Conservation (phyloP, 495 filamentous ascomycete genomes). For the Darksidea phi region DNA sequence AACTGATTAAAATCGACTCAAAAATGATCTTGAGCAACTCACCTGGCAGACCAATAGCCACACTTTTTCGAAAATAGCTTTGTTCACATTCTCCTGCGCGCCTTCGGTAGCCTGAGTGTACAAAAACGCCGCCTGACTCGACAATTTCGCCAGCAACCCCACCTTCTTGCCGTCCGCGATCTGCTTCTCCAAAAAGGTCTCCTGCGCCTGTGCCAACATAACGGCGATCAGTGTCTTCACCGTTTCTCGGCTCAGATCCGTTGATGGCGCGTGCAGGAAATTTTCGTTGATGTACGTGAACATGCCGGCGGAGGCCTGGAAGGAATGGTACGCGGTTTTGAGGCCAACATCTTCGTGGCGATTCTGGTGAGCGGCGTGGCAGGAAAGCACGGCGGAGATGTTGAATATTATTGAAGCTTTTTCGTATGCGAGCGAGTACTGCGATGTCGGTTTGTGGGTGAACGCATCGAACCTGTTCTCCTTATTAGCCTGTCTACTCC, state of each 20-base stretch:
- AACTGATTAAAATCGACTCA: slow-evolving; percentile 1
- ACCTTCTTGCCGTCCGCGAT: slow-evolving; percentile 90
- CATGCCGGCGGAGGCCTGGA: slow-evolving; percentile 97
- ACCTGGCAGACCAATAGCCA: slow-evolving; percentile 84
- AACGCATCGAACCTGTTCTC: slow-evolving; percentile 88
- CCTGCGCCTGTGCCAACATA: slow-evolving; percentile 92
- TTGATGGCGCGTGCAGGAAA: slow-evolving; percentile 94
- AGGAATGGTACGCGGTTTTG: slow-evolving; percentile 96
- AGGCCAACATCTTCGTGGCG: slow-evolving; percentile 87
- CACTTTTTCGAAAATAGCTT: slow-evolving; percentile 91
- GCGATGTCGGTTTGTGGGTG: slow-evolving; percentile 90
- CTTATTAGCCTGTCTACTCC: slow-evolving; percentile 8
- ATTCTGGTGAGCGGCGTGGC: slow-evolving; percentile 90
- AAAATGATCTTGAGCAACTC: slow-evolving; percentile 31
- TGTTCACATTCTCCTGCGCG: slow-evolving; percentile 87
- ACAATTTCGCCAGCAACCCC: slow-evolving; percentile 86
- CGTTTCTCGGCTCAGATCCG: slow-evolving; percentile 88
- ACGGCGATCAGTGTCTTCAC: slow-evolving; percentile 91
- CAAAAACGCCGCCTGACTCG: slow-evolving; percentile 83
- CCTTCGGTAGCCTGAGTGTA: slow-evolving; percentile 86
- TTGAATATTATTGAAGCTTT: slow-evolving; percentile 99
- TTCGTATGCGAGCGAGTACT: slow-evolving; percentile 95
- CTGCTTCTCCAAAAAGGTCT: slow-evolving; percentile 97
- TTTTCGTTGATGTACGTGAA: slow-evolving; percentile 99
- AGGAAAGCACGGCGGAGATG: slow-evolving; percentile 94